Base-by-base conservation (phyloP, 306 rosid genomes). In the Prinsepia uniflora region DNA sequence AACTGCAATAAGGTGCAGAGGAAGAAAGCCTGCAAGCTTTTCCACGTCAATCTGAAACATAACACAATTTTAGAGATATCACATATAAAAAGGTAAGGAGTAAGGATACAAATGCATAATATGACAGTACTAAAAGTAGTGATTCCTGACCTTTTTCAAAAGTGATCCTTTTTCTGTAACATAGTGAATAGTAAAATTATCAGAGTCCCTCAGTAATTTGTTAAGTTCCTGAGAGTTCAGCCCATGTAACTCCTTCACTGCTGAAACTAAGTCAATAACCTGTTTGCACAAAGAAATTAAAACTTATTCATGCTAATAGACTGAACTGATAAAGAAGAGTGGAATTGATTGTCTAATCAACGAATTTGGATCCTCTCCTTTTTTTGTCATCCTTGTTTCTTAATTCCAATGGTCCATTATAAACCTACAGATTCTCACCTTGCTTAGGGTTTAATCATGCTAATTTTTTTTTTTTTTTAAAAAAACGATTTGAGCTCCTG, bases 41-140 rank as follows among this genome's bases (percentile, higher is more conserved):
- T 88, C 98, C 76, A 87, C 75, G 60, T 93, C 98, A 79, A 93
- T 79, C 98, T 93, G 89, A 71, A 75, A 77, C 72, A 79, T 20
- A 73, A 47, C 24, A 5, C 10, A 30, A 65, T 45, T 63, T 80
- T 48, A 73, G 66, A 81, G 65, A 79, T 19, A 54, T 63, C 69
- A 73, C 13, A 47, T 34, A 76, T 47, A 44, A 39, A 63, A 54
- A 53, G 8, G 52, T 63, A 79, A 70, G 54, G 72, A 47, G 46
- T 63, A 79, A 70, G 54, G 70, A 47, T 42, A 59, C 64, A 60
- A 72, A 20, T 13, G 66, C 80, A 71, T 19, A 64, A 67, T 63
- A 80, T 41, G 56, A 56, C 69, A 67, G 49, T 15, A 44, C 56
- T 65, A 74, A 59, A 39, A 67, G 19, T 8, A 39, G 74, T 0